Conservation (phyloP, 2,329 filamentous ascomycete genomes). For the Lizonia empirigonia region DNA sequence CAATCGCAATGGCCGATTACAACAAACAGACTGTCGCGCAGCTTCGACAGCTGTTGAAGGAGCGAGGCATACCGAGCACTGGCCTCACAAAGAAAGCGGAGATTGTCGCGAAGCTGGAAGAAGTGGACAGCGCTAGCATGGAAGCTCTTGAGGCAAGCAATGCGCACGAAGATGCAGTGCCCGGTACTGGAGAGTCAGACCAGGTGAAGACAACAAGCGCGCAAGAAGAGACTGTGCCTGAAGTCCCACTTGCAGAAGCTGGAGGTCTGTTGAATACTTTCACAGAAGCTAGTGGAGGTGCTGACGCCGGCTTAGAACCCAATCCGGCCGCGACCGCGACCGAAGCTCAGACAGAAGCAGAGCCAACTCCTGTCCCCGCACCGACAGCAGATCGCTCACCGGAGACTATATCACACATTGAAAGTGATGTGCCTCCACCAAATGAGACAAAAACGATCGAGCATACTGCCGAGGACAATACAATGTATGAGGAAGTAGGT, state of each 20-base stretch:
- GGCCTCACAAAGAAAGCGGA: conserved; percentile 56
- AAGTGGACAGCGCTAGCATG: conserved; percentile 25
- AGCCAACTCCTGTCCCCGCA: conserved; percentile 17
- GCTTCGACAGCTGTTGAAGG: conserved; percentile 54
- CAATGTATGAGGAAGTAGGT: conserved; percentile 24
- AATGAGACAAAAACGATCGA: conserved; percentile 20
- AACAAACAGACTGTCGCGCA: conserved; percentile 55
- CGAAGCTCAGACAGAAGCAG: not conserved
- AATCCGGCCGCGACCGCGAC: not conserved
- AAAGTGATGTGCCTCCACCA: conserved; percentile 25
- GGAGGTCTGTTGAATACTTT: conserved; percentile 25
- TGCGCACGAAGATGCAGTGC: conserved; percentile 13
- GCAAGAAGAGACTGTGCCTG: conserved; percentile 15
- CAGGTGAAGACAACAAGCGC: conserved; percentile 8
- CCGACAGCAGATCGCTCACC: conserved; percentile 25
- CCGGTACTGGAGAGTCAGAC: conserved; percentile 5
- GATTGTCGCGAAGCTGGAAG: conserved; percentile 54
- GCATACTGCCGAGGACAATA: conserved; percentile 23
- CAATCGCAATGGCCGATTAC: conserved; percentile 49
- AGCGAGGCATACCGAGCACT: conserved; percentile 53
- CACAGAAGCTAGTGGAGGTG: not conserved
- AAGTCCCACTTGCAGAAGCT: conserved; percentile 26
- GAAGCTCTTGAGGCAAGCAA: conserved; percentile 20
- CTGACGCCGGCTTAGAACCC: conserved; percentile 19
- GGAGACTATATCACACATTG: conserved; percentile 32